phyloP scores from a whole-genome alignment of 2,329 filamentous ascomycete species.

The Pseudogymnoascus sp. region DNA sequence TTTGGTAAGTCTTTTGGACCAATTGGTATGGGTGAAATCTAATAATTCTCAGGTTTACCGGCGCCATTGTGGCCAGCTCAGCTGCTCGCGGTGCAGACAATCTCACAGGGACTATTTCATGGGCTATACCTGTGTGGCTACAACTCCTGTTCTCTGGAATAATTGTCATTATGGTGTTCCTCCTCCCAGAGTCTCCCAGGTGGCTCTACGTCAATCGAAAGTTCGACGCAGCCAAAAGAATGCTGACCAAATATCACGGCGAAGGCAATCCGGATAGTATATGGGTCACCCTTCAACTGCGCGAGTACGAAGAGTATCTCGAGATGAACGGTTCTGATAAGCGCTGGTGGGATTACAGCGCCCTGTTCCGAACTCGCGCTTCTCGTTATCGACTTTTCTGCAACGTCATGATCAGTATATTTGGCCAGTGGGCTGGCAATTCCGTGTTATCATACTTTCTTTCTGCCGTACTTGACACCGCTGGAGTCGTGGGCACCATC shows the following conservation, averaged over 20 bases:
- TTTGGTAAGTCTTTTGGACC: slow-evolving; percentile 15
- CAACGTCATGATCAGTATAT: slow-evolving; percentile 42
- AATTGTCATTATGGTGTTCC: slow-evolving; percentile 35
- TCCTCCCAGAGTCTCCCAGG: slow-evolving; percentile 39
- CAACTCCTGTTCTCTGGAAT: slow-evolving; percentile 43
- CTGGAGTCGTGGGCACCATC: slow-evolving; percentile 40
- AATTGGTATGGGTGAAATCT: not conserved
- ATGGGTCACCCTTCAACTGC: slow-evolving; percentile 41
- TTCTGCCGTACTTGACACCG: slow-evolving; percentile 41
- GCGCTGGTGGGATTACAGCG: slow-evolving; percentile 47
- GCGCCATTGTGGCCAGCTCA: slow-evolving; percentile 46
- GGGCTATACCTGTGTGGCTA: slow-evolving; percentile 43
- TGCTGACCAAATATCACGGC: slow-evolving; percentile 43
- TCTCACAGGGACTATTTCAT: slow-evolving; percentile 31
- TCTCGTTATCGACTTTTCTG: slow-evolving; percentile 42
- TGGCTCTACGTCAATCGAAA: slow-evolving; percentile 35
- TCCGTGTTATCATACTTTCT: slow-evolving; percentile 45
- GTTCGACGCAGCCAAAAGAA: slow-evolving; percentile 29
- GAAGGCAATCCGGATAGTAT: slow-evolving; percentile 41
- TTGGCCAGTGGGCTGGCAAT: slow-evolving; percentile 42
- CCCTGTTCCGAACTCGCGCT: slow-evolving; percentile 41
- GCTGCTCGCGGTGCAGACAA: slow-evolving; percentile 43
- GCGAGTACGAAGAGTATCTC: slow-evolving; percentile 40
- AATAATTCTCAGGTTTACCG: slow-evolving; percentile 38
- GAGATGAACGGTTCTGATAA: slow-evolving; percentile 44